Conservation (phyloP, 805 yeast species). For the Candida nanaspora region DNA sequence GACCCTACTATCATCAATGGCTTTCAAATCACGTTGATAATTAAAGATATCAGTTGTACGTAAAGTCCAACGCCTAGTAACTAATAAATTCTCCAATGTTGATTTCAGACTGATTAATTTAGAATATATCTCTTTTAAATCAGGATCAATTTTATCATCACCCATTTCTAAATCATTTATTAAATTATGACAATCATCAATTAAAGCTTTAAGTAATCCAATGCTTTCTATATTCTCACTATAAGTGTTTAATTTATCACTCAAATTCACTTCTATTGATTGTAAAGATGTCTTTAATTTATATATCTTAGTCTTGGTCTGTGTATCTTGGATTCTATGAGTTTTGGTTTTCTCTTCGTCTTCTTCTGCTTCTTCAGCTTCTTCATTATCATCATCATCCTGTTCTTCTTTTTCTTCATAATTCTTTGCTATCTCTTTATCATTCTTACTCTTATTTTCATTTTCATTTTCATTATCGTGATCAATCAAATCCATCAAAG, state of each 20-base stretch:
- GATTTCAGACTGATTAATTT: slow-evolving; percentile 59
- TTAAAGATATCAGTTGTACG: slow-evolving; percentile 90
- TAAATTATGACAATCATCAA: slow-evolving; percentile 78
- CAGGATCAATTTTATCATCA: slow-evolving; percentile 36
- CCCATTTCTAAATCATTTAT: slow-evolving; percentile 58
- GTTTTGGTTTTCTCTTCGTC: neutral
- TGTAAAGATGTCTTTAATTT: slow-evolving; percentile 31
- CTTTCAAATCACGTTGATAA: slow-evolving; percentile 68
- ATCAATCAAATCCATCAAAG: slow-evolving; percentile 29
- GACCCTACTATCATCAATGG: slow-evolving; percentile 66
- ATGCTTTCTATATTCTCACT: slow-evolving; percentile 21
- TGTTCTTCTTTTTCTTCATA: neutral
- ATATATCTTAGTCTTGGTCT: slow-evolving; percentile 15
- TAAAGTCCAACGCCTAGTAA: slow-evolving; percentile 96
- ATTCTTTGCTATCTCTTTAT: slow-evolving; percentile 3
- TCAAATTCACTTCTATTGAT: slow-evolving; percentile 28
- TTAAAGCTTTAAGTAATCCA: slow-evolving; percentile 58
- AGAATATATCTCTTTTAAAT: slow-evolving; percentile 53
- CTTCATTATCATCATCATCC: neutral
- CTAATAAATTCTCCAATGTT: slow-evolving; percentile 71
- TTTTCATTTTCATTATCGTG: slow-evolving; percentile 27
- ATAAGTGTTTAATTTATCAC: slow-evolving; percentile 12
- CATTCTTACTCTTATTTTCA: slow-evolving; percentile 2
- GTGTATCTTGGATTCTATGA: slow-evolving; percentile 12
- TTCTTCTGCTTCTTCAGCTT: neutral